Percentiles rank a stretch among this genome's conserved stretches.
Conservation (phyloP, 306 rosid species). For the Medicago lupulina region DNA sequence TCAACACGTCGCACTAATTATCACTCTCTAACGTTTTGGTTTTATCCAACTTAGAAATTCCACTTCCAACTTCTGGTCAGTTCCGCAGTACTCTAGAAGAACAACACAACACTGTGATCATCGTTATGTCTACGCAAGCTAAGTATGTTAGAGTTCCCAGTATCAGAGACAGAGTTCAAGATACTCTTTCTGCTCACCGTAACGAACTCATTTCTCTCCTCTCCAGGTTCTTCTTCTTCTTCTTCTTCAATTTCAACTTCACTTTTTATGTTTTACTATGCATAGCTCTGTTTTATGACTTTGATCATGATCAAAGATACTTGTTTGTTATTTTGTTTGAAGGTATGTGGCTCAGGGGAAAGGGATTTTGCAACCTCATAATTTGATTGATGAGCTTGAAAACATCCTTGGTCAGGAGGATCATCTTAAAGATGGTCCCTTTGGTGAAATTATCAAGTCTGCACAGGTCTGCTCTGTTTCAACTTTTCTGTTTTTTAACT, state of each 20-base stretch:
- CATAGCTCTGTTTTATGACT: background rate
- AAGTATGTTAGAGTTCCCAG: conserved; percentile 69
- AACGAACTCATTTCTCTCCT: conserved; percentile 87
- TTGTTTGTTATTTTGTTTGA: background rate
- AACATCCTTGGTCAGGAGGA: conserved; percentile 51
- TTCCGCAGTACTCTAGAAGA: background rate
- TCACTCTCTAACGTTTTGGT: background rate
- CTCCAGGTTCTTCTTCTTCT: conserved; percentile 63
- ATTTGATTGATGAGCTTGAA: conserved; percentile 78
- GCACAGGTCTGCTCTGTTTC: conserved; percentile 41
- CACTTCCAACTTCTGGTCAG: background rate
- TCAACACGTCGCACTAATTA: conserved; percentile 11
- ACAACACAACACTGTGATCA: background rate
- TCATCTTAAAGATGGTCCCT: conserved; percentile 54
- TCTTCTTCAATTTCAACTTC: background rate
- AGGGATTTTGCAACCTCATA: conserved; percentile 90
- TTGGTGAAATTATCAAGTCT: conserved; percentile 51
- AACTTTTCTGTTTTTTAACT: background rate
- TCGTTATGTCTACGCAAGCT: conserved; percentile 57
- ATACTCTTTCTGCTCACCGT: conserved; percentile 82
- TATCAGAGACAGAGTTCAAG: conserved; percentile 81
- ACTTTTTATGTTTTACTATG: background rate
- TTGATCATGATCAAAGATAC: no score
- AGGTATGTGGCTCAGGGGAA: conserved; percentile 91
- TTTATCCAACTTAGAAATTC: conserved; percentile 9